Evolutionary conservation across 768 basidiomycete species (phyloP).

Genomic region (Suillus hirtellus): DNA sequence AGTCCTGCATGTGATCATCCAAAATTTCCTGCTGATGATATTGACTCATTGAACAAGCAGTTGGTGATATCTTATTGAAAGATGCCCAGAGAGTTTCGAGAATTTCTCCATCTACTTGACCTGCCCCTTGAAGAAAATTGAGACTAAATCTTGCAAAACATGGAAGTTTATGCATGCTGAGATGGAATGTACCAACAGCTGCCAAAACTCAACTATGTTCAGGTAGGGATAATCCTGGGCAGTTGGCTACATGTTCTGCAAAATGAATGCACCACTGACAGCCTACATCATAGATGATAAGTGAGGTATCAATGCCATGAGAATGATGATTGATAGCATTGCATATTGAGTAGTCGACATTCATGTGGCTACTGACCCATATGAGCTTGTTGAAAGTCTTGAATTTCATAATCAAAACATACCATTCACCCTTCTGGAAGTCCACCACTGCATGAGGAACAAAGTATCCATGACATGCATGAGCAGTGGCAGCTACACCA

Average conservation of each 20-base stretch:
- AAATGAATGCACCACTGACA: slow-evolving; percentile 29
- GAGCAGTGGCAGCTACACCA: slow-evolving; percentile 30
- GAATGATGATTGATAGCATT: slow-evolving; percentile 20
- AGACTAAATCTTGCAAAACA: slow-evolving; percentile 29
- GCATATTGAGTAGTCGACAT: slow-evolving; percentile 30
- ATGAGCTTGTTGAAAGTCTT: no score
- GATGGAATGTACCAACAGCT: slow-evolving; percentile 31
- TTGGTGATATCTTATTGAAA: slow-evolving; percentile 29
- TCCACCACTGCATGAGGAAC: slow-evolving; percentile 13
- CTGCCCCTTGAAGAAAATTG: slow-evolving; percentile 29
- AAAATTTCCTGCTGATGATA: slow-evolving; percentile 29
- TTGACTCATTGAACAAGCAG: slow-evolving; percentile 21
- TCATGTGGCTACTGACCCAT: slow-evolving; percentile 24
- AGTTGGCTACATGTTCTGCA: slow-evolving; percentile 1
- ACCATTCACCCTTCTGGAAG: slow-evolving; percentile 32
- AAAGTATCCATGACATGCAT: slow-evolving; percentile 33
- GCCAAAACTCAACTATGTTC: slow-evolving; percentile 10
- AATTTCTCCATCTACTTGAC: slow-evolving; percentile 34
- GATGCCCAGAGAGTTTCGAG: slow-evolving; percentile 35
- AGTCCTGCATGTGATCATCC: slow-evolving; percentile 35
- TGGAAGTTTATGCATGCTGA: slow-evolving; percentile 29
- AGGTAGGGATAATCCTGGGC: slow-evolving; percentile 7
- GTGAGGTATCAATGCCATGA: not conserved
- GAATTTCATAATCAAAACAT: not conserved
- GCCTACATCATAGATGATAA: slow-evolving; percentile 32